Conservation (phyloP, 768 basidiomycete species). For the Tubosaeta sp. region DNA sequence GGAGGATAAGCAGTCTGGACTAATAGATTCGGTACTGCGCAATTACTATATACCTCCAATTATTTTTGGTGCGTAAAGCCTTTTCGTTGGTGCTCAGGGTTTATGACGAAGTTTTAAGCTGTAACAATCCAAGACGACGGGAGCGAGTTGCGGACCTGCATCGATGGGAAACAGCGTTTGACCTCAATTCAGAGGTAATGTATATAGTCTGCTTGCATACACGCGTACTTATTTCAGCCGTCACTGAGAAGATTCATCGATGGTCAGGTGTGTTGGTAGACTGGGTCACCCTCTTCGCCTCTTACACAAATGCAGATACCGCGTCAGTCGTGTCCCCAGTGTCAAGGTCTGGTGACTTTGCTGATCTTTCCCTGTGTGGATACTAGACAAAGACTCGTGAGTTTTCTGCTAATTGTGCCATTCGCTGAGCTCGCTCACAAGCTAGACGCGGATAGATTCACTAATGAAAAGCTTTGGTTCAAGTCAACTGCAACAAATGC, state of each 20-base stretch:
- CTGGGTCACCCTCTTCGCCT: background rate
- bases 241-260: slow-evolving; percentile 44
- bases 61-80: slow-evolving; percentile 48
- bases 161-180: slow-evolving; percentile 71
- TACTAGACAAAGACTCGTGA: slow-evolving; percentile 39
- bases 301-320: slow-evolving; percentile 34
- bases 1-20: slow-evolving; percentile 51
- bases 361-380: slow-evolving; percentile 3
- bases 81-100: background rate
- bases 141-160: slow-evolving; percentile 47
- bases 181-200: slow-evolving; percentile 58
- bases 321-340: slow-evolving; percentile 30
- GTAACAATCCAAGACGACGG: slow-evolving; percentile 38
- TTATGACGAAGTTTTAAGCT: slow-evolving; percentile 29
- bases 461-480: slow-evolving; percentile 38
- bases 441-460: slow-evolving; percentile 19
- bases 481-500: slow-evolving; percentile 18
- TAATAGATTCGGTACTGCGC: slow-evolving; percentile 62
- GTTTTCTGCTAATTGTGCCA: slow-evolving; percentile 6
- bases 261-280: slow-evolving; percentile 43
- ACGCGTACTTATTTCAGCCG: background rate
- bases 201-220: background rate
- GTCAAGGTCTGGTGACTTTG: background rate
- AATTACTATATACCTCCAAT: slow-evolving; percentile 67
- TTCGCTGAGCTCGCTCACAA: background rate